Conservation (phyloP, 192 early-diverging fungal species). For the Powellomyces hirtus region DNA sequence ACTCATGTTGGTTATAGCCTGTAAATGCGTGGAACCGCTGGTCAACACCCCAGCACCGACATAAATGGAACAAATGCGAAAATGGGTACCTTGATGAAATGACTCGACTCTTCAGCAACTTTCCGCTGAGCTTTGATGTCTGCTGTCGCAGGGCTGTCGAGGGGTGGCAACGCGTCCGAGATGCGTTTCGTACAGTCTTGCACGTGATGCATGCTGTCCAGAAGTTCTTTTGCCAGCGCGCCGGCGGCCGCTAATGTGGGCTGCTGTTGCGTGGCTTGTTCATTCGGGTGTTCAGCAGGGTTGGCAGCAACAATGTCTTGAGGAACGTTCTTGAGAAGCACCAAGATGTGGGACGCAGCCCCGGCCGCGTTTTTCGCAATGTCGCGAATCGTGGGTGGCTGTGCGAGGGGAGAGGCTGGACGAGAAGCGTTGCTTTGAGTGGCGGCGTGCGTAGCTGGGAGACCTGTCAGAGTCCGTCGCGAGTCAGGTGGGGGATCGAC, state of each 20-base stretch:
- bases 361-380: not conserved
- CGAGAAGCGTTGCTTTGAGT: not conserved
- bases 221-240: not conserved
- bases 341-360: not conserved
- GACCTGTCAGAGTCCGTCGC: not conserved
- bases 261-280: not conserved
- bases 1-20: constrained; percentile 12
- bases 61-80: not conserved
- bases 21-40: not conserved
- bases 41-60: not conserved
- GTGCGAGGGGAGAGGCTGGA: not conserved
- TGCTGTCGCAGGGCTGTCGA: not conserved
- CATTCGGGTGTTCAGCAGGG: not conserved
- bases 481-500: not conserved
- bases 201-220: not conserved
- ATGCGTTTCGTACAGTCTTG: not conserved
- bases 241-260: not conserved
- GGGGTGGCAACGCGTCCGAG: not conserved
- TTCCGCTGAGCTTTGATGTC: not conserved
- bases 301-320: not conserved
- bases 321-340: not conserved
- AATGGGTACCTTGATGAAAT: constrained; percentile 8
- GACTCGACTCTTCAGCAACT: not conserved
- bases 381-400: not conserved
- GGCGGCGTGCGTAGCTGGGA: not conserved